A percentile compares a stretch with the other conserved stretches of the same genome.
These are phyloP conservation scores for Candida nonsorbophila DNA, from an alignment of 805 yeast species.

Conservation along the genomic window DNA sequence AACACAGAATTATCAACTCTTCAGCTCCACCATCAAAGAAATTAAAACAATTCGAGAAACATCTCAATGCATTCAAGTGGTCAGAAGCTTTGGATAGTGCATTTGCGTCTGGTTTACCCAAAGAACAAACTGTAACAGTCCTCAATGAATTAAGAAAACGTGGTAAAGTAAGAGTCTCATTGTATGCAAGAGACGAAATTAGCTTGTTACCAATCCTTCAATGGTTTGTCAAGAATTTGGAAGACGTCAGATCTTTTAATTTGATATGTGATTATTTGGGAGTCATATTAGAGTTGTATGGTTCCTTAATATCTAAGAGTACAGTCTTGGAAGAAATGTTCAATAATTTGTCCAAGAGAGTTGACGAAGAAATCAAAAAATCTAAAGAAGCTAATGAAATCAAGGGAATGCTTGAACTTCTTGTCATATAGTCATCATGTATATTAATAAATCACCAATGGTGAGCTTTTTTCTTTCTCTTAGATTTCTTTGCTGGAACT, in stretches of 20 bases:
- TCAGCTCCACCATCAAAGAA: slow-evolving; percentile 50
- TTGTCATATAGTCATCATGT: slow-evolving; percentile 42
- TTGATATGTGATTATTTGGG: slow-evolving; percentile 65
- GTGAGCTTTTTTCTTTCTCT: slow-evolving; percentile 1
- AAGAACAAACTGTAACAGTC: slow-evolving; percentile 77
- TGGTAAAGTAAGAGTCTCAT: slow-evolving; percentile 81
- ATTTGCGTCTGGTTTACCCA: slow-evolving; percentile 68
- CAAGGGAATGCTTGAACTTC: slow-evolving; percentile 88
- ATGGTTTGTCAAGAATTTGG: slow-evolving; percentile 75
- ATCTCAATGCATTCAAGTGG: slow-evolving; percentile 87
- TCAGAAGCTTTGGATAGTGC: slow-evolving; percentile 88
- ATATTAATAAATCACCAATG: slow-evolving; percentile 2
- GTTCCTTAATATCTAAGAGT: slow-evolving; percentile 63
- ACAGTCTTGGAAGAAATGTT: slow-evolving; percentile 75
- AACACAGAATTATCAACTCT: slow-evolving; percentile 64
- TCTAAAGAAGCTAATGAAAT: slow-evolving; percentile 85
- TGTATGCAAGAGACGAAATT: slow-evolving; percentile 79
- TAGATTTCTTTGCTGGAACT: slow-evolving; percentile 3
- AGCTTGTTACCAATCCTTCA: slow-evolving; percentile 78
- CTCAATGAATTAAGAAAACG: slow-evolving; percentile 81
- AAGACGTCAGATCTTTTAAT: slow-evolving; percentile 68
- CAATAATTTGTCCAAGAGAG: slow-evolving; percentile 51
- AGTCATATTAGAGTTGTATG: slow-evolving; percentile 69
- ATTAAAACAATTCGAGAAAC: slow-evolving; percentile 75
- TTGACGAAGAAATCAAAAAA: slow-evolving; percentile 65